Conservation (phyloP, 805 yeast genomes). For the Candida ascalaphidarum region DNA sequence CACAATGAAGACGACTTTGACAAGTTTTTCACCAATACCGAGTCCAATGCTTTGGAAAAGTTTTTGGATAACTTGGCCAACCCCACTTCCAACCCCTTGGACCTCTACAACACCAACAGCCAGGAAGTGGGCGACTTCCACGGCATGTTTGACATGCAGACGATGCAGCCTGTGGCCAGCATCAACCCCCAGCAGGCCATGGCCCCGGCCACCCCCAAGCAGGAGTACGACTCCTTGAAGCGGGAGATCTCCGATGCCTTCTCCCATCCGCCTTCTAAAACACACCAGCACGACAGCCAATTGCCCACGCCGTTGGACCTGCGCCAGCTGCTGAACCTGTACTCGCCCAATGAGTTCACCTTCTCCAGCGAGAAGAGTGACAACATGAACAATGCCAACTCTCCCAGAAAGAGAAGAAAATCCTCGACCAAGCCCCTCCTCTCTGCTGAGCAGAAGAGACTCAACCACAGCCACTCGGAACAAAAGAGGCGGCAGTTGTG, state of each 20-base stretch:
- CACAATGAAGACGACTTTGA: slow-evolving; percentile 18
- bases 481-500: slow-evolving; percentile 37
- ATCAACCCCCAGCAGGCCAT: background rate
- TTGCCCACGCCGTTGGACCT: slow-evolving; percentile 27
- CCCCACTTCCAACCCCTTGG: slow-evolving; percentile 19
- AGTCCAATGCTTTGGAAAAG: slow-evolving; percentile 20
- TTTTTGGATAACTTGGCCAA: slow-evolving; percentile 32
- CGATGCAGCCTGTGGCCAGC: slow-evolving; percentile 14
- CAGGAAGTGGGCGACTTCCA: slow-evolving; percentile 4
- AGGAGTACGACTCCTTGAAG: slow-evolving; percentile 12
- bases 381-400: too few relatives aligned
- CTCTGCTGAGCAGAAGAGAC: slow-evolving; percentile 29
- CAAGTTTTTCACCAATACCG: slow-evolving; percentile 14
- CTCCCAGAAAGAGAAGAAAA: slow-evolving; percentile 16
- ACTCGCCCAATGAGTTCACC: background rate
- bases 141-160: slow-evolving; percentile 21
- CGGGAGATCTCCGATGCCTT: slow-evolving; percentile 25
- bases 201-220: slow-evolving; percentile 2
- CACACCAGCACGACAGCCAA: slow-evolving; percentile 4
- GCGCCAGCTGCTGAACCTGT: slow-evolving; percentile 8
- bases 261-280: slow-evolving; percentile 14
- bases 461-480: slow-evolving; percentile 34
- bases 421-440: slow-evolving; percentile 30
- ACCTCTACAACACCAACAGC: slow-evolving; percentile 14
- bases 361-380: background rate